Base-by-base conservation (phyloP, 129 eudicot species). In the Artemisia tridentata region DNA sequence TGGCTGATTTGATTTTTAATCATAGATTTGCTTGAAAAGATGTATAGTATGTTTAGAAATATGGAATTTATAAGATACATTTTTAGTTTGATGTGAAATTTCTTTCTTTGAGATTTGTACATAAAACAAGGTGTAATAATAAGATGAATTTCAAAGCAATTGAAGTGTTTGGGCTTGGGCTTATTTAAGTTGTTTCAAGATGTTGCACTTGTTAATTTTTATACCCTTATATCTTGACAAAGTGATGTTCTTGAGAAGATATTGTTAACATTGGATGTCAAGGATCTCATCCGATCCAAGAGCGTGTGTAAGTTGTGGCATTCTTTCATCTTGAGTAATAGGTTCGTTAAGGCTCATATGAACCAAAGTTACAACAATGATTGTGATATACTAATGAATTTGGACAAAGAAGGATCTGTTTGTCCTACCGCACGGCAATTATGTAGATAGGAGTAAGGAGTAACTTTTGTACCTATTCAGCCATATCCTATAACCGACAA, bases 1-100 rank as follows among this genome's bases (percentile, higher is more conserved):
- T 71, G 81, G 81, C 81, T 54, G 61, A 10, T 70, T 65, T 3
- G 38, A 52, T 47, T 47, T 68, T 51, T 31, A 31, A 63, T 11
- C 8, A 58, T 59, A 10, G 53, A 11, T 68, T 50, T 78, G 72
- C n/a, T 63, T 45, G 68, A 54, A 63, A 78, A 78, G 53, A 63
- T 78, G 72, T 78, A 71, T 13, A 78, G 76, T 38, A 51, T 70
- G 69, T 4, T 69, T 51, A 0, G 1, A 38, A 7, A 34, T 75
- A 67, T 53, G 41, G 14, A 10, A 48, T 53, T 53, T 76, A 8
- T 47, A 49, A 58, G 61, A 11, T 25, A 17, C 16, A 11, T 18
- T 76, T 27, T 59, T 68, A 7, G 25, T 38, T 60, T 69, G 15
- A 19, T 60, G 25, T 75, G 45, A 41, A 60, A 49, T 49, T 21